Conservation (phyloP, 345 rosid genomes). For the Lepidium aucheri region DNA sequence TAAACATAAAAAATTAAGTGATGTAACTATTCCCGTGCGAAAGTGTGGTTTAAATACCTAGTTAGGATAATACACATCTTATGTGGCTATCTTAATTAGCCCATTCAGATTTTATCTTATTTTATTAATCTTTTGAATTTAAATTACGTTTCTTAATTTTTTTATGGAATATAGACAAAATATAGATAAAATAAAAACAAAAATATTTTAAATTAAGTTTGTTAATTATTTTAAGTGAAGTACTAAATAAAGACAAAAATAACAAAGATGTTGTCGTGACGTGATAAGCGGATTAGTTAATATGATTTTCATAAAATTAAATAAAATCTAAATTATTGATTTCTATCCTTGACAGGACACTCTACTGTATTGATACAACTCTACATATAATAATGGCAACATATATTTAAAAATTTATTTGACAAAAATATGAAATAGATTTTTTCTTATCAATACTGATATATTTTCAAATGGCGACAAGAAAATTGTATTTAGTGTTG, state of each 20-base stretch:
- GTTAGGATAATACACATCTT: neutral
- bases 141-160: neutral
- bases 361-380: neutral
- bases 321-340: constrained; percentile 4
- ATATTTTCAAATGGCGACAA: neutral
- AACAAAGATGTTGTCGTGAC: neutral
- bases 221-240: neutral
- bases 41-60: too few relatives aligned
- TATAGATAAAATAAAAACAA: too few relatives aligned
- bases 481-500: neutral
- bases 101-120: neutral
- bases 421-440: too few relatives aligned
- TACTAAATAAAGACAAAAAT: neutral
- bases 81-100: neutral
- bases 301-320: neutral
- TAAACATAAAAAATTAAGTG: too few relatives aligned
- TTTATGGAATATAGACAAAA: neutral
- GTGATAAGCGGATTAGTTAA: constrained; percentile 1
- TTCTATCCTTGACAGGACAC: constrained; percentile 1
- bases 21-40: too few relatives aligned
- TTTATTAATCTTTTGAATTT: neutral
- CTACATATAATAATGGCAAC: too few relatives aligned
- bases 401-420: too few relatives aligned
- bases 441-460: neutral
- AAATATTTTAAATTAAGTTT: neutral